Percentiles rank a stretch among this genome's conserved stretches.
Evolutionary conservation across 306 rosid genomes (phyloP).

Genomic region (Pyrus betulifolia): DNA sequence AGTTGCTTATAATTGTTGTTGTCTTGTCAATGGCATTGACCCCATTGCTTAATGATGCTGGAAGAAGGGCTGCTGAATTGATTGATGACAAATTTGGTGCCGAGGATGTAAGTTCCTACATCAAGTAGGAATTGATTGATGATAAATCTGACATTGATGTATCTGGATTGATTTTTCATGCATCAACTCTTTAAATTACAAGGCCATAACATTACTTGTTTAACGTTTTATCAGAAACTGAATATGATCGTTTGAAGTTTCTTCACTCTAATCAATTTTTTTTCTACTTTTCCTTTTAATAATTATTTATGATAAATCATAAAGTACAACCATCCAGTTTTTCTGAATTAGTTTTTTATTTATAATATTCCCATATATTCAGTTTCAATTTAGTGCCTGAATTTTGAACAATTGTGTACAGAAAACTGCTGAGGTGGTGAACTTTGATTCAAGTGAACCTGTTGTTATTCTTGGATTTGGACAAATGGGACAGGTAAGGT

Average conservation of each 20-base stretch:
- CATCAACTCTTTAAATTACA: background rate
- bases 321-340: background rate
- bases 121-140: background rate
- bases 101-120: conserved; percentile 44
- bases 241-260: background rate
- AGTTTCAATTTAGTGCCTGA: background rate
- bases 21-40: conserved; percentile 97
- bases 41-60: conserved; percentile 93
- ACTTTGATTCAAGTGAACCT: conserved; percentile 71
- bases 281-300: background rate
- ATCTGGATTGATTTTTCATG: background rate
- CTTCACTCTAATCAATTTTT: conserved; percentile 1
- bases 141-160: background rate
- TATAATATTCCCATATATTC: background rate
- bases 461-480: conserved; percentile 96
- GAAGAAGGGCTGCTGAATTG: conserved; percentile 72
- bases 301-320: background rate
- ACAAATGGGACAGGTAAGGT: conserved; percentile 89
- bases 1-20: conserved; percentile 91
- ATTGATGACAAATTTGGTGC: conserved; percentile 44
- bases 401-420: conserved; percentile 27
- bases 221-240: background rate
- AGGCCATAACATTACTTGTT: background rate
- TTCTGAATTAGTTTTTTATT: background rate
- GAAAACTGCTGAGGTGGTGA: conserved; percentile 48